Evolutionary conservation across 306 rosid species (phyloP), one percentile per base, ranked within the genome.

Genomic region (Cicer chorassanicum): DNA sequence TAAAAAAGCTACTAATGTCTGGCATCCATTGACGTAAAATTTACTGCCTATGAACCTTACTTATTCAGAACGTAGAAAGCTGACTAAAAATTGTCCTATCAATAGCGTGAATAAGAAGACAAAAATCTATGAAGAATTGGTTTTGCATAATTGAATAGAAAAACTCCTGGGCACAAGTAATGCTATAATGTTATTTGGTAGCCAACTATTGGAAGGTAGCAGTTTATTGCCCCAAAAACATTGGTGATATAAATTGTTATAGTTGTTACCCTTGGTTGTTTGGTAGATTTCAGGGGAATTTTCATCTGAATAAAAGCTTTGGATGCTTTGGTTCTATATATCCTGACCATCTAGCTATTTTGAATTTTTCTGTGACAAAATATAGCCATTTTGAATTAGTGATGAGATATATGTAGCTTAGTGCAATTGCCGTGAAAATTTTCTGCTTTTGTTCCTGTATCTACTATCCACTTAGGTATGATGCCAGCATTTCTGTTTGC

Each of bases 1-100:
- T 65, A 56, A 73, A 73, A 56, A 73, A 73, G 63, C 69, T 36
- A 43, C 69, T 46, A 16, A 53, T 65, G 56, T 46, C 50, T 43
- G 68, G 60, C 63, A 79, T 79, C 54, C 64, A 54, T 65, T 79
- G 78, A 72, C 62, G 54, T 65, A 73, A 72, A 65, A 56, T 49
- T 66, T 66, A 16, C 48, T 66, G 4, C 65, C 16, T 57, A 14
- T 7, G 44, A 14, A 66, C 45, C 76, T 75, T 81, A 45, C 77
- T 40, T 75, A 66, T 60, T 49, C 72, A 74, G 67, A 59, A 50
- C 72, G 59, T 53, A 19, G 73, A 73, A 80, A 80, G 73, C 65
- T 24, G 64, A 57, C 68, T 46, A 66, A 39, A 73, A 63, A 56
- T 16, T 72, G 44, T 56, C 73, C 70, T 13, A 18, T 65, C 21